These are phyloP conservation scores for Hapsidospora chrysogenum DNA, from an alignment of 495 filamentous ascomycete species.

Conservation along the genomic window DNA sequence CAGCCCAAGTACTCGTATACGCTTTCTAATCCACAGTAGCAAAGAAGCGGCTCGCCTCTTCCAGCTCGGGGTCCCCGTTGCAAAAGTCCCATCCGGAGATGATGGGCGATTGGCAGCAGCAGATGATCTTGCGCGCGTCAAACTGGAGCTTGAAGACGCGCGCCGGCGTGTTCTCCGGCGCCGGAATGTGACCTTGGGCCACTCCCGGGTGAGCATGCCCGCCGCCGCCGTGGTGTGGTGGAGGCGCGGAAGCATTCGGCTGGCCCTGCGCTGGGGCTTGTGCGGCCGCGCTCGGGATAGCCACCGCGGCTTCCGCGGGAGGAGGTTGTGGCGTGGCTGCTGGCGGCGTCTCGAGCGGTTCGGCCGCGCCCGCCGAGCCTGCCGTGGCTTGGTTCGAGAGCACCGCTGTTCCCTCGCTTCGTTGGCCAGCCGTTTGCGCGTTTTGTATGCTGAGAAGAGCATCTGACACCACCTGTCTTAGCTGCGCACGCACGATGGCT, in stretches of 20 bases:
- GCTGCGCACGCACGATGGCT: conserved; percentile 18
- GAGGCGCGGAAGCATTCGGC: no score
- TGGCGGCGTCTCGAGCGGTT: conserved; percentile 5
- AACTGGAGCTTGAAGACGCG: conserved; percentile 98
- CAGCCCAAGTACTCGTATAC: no score
- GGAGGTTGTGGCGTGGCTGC: conserved; percentile 6
- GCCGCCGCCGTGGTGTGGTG: no score
- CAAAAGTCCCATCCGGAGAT: conserved; percentile 99
- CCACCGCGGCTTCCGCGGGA: conserved; percentile 1
- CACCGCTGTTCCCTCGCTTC: background rate
- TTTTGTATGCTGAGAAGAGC: conserved; percentile 26
- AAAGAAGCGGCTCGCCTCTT: conserved; percentile 71
- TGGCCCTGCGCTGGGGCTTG: no score
- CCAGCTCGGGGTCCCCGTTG: conserved; percentile 67
- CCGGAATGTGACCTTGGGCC: conserved; percentile 13
- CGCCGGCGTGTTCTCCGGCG: conserved; percentile 30
- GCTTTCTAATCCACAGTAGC: conserved; percentile 30
- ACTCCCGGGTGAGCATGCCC: conserved; percentile 8
- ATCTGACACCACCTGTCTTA: conserved; percentile 22
- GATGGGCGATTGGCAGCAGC: conserved; percentile 73
- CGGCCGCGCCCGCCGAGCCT: background rate
- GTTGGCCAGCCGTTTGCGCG: conserved; percentile 17
- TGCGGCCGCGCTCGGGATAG: conserved; percentile 7
- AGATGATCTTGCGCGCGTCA: conserved; percentile 84
- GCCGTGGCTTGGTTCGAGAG: background rate